Conservation (phyloP, 2,329 filamentous ascomycete genomes). For the Pseudonectria foliicola region DNA sequence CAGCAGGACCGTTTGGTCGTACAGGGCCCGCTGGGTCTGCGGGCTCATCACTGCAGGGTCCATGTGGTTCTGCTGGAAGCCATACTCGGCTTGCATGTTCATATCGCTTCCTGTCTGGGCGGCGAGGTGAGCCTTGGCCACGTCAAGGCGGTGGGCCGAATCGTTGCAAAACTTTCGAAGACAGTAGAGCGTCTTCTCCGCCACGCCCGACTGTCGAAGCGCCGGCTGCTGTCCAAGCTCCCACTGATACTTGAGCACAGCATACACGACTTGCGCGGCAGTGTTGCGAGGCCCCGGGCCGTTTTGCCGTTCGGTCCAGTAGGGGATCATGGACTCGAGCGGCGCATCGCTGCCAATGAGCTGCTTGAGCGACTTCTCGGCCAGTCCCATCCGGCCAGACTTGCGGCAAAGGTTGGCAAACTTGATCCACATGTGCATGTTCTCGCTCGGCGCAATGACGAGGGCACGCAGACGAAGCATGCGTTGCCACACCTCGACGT, state of each 20-base stretch:
- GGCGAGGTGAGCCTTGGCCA: conserved; percentile 43
- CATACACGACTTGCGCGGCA: conserved; percentile 81
- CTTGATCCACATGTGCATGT: conserved; percentile 99
- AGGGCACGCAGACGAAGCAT: conserved; percentile 93
- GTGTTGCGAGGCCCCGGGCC: conserved; percentile 34
- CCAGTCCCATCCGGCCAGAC: conserved; percentile 86
- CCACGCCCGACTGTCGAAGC: conserved; percentile 34
- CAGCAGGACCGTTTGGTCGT: conserved; percentile 63
- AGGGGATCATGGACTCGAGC: conserved; percentile 54
- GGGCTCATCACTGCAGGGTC: conserved; percentile 40
- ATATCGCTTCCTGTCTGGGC: conserved; percentile 40
- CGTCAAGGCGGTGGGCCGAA: conserved; percentile 47
- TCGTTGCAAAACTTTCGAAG: conserved; percentile 56
- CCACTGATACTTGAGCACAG: conserved; percentile 97
- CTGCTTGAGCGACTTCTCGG: conserved; percentile 88
- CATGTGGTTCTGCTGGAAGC: conserved; percentile 38
- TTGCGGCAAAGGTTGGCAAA: conserved; percentile 98
- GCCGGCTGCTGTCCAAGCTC: conserved; percentile 62
- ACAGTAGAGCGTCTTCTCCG: conserved; percentile 51
- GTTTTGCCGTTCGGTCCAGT: conserved; percentile 38
- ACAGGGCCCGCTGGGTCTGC: conserved; percentile 44
- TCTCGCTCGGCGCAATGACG: conserved; percentile 85
- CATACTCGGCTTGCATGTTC: conserved; percentile 39
- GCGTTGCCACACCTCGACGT: conserved; percentile 96
- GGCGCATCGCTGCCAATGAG: conserved; percentile 68